Percentiles rank a stretch among this genome's conserved stretches.
phyloP scores from a whole-genome alignment of 2,329 filamentous ascomycete species.

The Claviceps arundinis region DNA sequence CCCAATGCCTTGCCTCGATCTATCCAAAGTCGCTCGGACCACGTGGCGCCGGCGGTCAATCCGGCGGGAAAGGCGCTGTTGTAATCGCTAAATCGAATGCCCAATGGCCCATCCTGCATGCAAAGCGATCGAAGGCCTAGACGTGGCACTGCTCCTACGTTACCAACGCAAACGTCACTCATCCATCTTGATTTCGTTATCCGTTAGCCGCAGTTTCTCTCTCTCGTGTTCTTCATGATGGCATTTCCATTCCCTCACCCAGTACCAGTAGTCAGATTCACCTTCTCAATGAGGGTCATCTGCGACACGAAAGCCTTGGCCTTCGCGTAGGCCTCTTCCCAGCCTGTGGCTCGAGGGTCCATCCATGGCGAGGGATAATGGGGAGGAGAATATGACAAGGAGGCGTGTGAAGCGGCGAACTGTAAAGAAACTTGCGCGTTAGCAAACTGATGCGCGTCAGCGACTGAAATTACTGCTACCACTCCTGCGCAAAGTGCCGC shows the following conservation, averaged over 20 bases:
- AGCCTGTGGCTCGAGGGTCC: constrained; percentile 55
- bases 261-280: constrained; percentile 85
- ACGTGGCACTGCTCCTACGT: constrained; percentile 56
- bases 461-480: background rate
- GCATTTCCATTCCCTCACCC: constrained; percentile 39
- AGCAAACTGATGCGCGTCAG: constrained; percentile 7
- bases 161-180: constrained; percentile 64
- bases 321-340: constrained; percentile 62
- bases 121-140: constrained; percentile 64
- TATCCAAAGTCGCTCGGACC: constrained; percentile 56
- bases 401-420: constrained; percentile 7
- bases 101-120: constrained; percentile 74
- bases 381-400: constrained; percentile 36
- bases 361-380: constrained; percentile 84
- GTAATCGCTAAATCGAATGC: constrained; percentile 65
- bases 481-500: background rate
- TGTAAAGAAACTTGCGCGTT: constrained; percentile 11
- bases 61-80: constrained; percentile 71
- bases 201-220: background rate
- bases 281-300: constrained; percentile 75
- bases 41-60: constrained; percentile 71
- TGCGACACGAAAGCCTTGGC: constrained; percentile 71
- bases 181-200: constrained; percentile 18
- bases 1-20: constrained; percentile 35
- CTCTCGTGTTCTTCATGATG: constrained; percentile 5